Evolutionary conservation across 345 rosid genomes (phyloP).

Genomic region (Rhodomyrtus tomentosa): DNA sequence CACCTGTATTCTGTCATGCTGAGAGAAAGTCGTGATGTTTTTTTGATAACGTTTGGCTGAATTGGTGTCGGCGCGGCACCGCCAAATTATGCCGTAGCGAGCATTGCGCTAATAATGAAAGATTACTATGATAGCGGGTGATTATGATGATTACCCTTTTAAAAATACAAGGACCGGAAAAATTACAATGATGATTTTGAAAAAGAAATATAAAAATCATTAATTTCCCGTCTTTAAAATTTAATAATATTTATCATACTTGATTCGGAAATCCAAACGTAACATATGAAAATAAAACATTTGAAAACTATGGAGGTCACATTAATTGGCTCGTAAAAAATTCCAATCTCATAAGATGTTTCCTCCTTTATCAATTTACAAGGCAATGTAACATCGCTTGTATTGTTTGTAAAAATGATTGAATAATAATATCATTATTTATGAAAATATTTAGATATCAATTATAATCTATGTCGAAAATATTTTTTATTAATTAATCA

Average conservation of each 20-base stretch:
- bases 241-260: too few relatives aligned
- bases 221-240: too few relatives aligned
- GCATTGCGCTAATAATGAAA: not conserved
- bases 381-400: not conserved
- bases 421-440: rapidly evolving
- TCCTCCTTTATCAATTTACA: not conserved
- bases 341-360: not conserved
- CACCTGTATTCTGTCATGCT: not conserved
- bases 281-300: too few relatives aligned
- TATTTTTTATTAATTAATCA: not conserved
- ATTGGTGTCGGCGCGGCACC: rapidly evolving
- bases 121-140: not conserved
- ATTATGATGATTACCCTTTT: too few relatives aligned
- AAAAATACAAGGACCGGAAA: too few relatives aligned
- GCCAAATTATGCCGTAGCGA: not conserved
- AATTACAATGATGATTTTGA: too few relatives aligned
- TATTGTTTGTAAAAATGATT: not conserved
- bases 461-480: rapidly evolving
- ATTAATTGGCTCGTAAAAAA: not conserved
- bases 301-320: too few relatives aligned
- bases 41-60: not conserved
- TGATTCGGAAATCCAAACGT: too few relatives aligned
- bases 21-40: rapidly evolving
- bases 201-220: too few relatives aligned
- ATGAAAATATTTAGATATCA: rapidly evolving